Evolutionary conservation across 208 protist genomes (phyloP), one percentile per base, ranked within the genome.

Genomic region (Leishmania amazonensis): DNA sequence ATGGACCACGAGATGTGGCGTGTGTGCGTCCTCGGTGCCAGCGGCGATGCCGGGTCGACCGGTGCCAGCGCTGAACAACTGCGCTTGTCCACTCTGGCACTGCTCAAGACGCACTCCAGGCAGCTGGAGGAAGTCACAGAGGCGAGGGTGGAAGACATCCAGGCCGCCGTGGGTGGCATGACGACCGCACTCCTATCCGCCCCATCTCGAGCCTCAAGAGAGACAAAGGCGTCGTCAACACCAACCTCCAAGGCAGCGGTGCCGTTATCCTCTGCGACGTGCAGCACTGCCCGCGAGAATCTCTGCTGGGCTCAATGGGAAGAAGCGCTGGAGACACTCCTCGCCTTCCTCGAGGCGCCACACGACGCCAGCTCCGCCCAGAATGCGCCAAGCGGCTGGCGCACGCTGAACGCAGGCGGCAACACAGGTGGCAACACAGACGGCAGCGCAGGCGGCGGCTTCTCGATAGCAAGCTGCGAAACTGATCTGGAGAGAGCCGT

Each of bases 321-420:
- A 13, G 91, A 92, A 31, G 88, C 80, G 6, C 24, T 94, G 17
- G 91, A 94, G 80, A 83, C 83, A 49, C 80, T 92, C 9, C 88
- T 94, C 38, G 82, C 71, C 54, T 77, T 78, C 54, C 53, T 90
- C 21, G 90, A 92, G 35, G 54, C 85, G 24, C 68, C 58, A 40
- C 80, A 53, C 28, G 54, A 51, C n/a, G 1, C 21, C 17, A 62
- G 40, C 24, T 40, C 67, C 0, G 19, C 47, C 19, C 31, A 28
- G 40, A 64, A 58, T 64, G 70, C 81, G 6, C 64, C 38, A 17
- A 47, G n/a, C 31, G 28, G 1, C 49, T 8, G 71, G 21, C 4
- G 24, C 15, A 72, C 15, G 19, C 13, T 28, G 8, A 35, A 53
- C 6, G 35, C 2, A 54, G 17, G 21, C 15, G 51, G 51, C 15